Base-by-base conservation (phyloP, 176 grass and related monocot genomes). In the Tuctoria greenei region DNA sequence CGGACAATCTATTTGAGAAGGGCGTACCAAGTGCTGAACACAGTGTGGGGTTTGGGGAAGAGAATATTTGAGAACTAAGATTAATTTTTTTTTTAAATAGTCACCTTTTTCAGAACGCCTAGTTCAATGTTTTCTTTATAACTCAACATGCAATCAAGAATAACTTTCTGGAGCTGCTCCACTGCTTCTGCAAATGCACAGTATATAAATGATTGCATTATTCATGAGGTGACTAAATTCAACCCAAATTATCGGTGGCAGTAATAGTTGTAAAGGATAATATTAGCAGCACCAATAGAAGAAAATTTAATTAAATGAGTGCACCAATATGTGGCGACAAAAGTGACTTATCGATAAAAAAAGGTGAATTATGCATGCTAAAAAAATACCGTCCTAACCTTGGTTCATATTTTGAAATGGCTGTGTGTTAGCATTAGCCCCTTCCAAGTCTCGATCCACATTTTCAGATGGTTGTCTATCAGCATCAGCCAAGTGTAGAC, bases 61-160 rank as follows among this genome's bases (percentile, higher is more conserved):
- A 64, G 12, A 24, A 72, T 26, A 77, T 28, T 65, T 40, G 5
- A 75, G 38, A 71, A 56, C 2, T 1, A 64, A 51, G 24, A 46
- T 14, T 61, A 35, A 34, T 56, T 13, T 12, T 10, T 10, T 47
- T 35, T 38, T 73, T 84, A 47, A 34, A 20, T 76, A 51, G 35
- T 75, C 26, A 84, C 85, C 67, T 93, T 67, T 69, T 86, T 78
- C 47, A 89, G 46, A 84, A 71, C 28, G 36, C 79, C 52, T 85
- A 83, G 81, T 58, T 89, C 55, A 31, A 91, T 68, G 73, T 93
- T 93, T 86, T 97, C 90, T 69, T 93, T 97, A 5, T 70, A 88
- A 80, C 88, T 87, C 39, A 81, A 70, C 74, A 93, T 89, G 83
- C 84, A 86, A 66, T 93, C 58, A 62, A 87, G 79, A 73, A 93